These are phyloP conservation scores for Baudoinia panamericana DNA, from an alignment of 495 filamentous ascomycete species.

Conservation along the genomic window DNA sequence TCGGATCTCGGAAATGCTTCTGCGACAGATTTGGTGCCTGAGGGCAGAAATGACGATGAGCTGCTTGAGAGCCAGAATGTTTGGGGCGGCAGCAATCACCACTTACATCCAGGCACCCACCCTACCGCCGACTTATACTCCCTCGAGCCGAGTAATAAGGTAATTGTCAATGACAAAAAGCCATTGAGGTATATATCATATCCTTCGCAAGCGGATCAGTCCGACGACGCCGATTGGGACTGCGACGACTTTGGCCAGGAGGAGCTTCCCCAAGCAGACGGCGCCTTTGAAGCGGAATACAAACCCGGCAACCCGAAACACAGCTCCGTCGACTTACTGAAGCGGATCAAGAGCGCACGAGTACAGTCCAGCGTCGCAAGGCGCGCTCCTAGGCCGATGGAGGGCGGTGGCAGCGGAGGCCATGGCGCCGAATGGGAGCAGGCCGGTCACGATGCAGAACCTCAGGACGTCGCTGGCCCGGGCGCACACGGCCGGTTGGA, in stretches of 20 bases:
- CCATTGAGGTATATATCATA: not conserved
- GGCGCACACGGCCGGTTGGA: conserved; percentile 54
- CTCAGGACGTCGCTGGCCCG: conserved; percentile 19
- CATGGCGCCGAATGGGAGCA: conserved; percentile 19
- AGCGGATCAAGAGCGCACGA: not conserved
- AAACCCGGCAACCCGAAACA: not conserved
- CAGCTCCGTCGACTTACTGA: too few relatives aligned
- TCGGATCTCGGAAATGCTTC: too few relatives aligned
- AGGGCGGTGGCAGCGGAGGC: conserved; percentile 14
- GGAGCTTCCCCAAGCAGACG: not conserved
- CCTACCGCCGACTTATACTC: too few relatives aligned
- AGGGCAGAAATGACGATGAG: too few relatives aligned
- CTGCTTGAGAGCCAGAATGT: not conserved
- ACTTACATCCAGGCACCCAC: not conserved
- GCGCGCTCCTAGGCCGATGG: conserved; percentile 2
- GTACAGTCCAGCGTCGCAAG: not conserved
- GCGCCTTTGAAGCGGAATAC: conserved; percentile 1
- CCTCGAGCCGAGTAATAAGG: too few relatives aligned
- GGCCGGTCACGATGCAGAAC: conserved; percentile 19
- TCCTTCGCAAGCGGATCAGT: not conserved
- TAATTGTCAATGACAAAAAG: not conserved
- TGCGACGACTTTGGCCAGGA: not conserved
- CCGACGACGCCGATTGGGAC: not conserved
- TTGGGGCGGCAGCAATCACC: not conserved
- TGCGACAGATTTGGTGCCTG: too few relatives aligned